A percentile compares a stretch with the other conserved stretches of the same genome.
Evolutionary conservation across 2,329 filamentous ascomycete species (phyloP).

Genomic region (Neocatenulostroma microsporum): DNA sequence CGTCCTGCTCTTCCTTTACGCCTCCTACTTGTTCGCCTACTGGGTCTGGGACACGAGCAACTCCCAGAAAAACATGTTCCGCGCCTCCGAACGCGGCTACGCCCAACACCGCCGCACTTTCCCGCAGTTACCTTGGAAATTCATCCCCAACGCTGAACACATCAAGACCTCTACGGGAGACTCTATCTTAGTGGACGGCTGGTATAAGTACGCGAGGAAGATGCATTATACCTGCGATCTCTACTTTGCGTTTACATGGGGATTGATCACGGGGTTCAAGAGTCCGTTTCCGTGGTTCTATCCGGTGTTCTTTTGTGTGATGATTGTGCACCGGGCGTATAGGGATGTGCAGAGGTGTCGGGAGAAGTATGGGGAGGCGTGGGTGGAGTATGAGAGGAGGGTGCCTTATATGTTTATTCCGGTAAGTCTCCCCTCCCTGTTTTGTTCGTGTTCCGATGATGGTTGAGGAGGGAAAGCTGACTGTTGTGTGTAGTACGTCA

Average conservation of each 20-base stretch:
- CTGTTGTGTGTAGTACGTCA: slow-evolving; percentile 2
- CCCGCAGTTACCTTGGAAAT: slow-evolving; percentile 84
- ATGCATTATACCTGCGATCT: slow-evolving; percentile 70
- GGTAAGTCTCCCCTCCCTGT: slow-evolving; percentile 18
- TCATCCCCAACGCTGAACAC: slow-evolving; percentile 68
- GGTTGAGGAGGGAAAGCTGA: too few relatives aligned
- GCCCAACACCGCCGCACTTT: slow-evolving; percentile 67
- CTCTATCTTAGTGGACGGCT: slow-evolving; percentile 73
- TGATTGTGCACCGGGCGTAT: slow-evolving; percentile 71
- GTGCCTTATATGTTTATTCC: slow-evolving; percentile 84
- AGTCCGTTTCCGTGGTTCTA: slow-evolving; percentile 89
- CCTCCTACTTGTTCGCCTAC: slow-evolving; percentile 73
- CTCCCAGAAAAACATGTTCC: slow-evolving; percentile 89
- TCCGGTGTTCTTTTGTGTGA: slow-evolving; percentile 67
- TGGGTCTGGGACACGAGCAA: slow-evolving; percentile 91
- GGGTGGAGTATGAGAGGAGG: slow-evolving; percentile 69
- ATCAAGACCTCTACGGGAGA: slow-evolving; percentile 67
- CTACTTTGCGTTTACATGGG: slow-evolving; percentile 71
- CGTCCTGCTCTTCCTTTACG: slow-evolving; percentile 57
- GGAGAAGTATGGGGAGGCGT: slow-evolving; percentile 72
- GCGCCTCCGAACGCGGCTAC: slow-evolving; percentile 67
- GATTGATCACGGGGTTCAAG: slow-evolving; percentile 69
- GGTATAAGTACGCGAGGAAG: slow-evolving; percentile 53
- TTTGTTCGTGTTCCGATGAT: neutral
- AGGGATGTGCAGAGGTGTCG: slow-evolving; percentile 70